Percentiles rank a stretch among this genome's conserved stretches.
These are phyloP conservation scores for Colletotrichum falcatum DNA, from an alignment of 2,329 filamentous ascomycete genomes.

Conservation along the genomic window DNA sequence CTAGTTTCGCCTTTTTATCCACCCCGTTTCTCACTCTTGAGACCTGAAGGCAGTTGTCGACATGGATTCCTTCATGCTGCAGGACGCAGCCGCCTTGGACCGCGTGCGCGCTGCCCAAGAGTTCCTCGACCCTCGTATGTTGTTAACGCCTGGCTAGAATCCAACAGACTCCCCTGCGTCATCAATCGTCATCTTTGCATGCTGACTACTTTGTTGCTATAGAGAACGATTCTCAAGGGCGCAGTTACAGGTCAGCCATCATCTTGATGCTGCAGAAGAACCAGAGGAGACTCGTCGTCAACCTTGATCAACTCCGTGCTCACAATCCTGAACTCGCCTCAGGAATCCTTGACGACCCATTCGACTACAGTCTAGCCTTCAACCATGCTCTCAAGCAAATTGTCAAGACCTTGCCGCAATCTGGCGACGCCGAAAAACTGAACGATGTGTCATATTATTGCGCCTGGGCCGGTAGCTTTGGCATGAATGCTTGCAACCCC, in stretches of 20 bases:
- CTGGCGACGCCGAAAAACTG: constrained; percentile 79
- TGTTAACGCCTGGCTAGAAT: constrained; percentile 46
- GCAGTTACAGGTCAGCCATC: constrained; percentile 91
- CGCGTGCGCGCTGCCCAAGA: constrained; percentile 89
- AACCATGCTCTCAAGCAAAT: constrained; percentile 91
- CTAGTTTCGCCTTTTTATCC: background rate
- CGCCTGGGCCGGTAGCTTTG: constrained; percentile 96
- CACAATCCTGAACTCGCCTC: constrained; percentile 86
- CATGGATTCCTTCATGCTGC: constrained; percentile 81
- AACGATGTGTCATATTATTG: constrained; percentile 93
- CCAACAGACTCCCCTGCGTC: constrained; percentile 15
- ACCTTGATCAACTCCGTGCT: constrained; percentile 90
- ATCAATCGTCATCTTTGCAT: constrained; percentile 42
- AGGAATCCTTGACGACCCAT: constrained; percentile 84
- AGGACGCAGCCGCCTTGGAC: constrained; percentile 86
- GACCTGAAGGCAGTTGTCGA: constrained; percentile 36
- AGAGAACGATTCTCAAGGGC: constrained; percentile 64
- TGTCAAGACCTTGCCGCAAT: constrained; percentile 81
- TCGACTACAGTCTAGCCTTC: constrained; percentile 90
- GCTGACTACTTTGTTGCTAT: constrained; percentile 13
- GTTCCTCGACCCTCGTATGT: constrained; percentile 91
- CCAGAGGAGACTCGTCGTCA: constrained; percentile 74
- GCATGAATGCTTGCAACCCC: constrained; percentile 92
- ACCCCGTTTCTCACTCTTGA: background rate
- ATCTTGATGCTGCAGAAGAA: constrained; percentile 79